Conservation (phyloP, 208 protist species). For the Vickermania ingenoplastis region DNA sequence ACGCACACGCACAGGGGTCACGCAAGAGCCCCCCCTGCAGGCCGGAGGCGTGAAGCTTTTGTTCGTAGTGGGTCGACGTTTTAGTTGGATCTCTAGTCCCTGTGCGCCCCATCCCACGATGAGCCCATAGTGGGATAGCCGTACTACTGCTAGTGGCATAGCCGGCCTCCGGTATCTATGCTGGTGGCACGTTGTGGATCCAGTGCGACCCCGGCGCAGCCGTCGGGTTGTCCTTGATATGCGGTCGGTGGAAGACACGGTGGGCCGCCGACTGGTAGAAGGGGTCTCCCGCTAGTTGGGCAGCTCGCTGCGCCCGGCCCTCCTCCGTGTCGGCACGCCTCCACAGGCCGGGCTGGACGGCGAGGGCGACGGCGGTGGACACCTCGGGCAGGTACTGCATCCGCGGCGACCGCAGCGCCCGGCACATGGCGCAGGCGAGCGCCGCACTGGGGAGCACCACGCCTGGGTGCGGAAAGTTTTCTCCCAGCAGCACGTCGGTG, state of each 20-base stretch:
- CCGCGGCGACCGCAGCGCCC: slow-evolving; percentile 45
- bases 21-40: too few relatives aligned
- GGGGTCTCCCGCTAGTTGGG: slow-evolving; percentile 5
- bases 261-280: slow-evolving; percentile 17
- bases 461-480: slow-evolving; percentile 53
- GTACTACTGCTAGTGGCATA: too few relatives aligned
- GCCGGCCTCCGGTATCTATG: too few relatives aligned
- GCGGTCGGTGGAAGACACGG: slow-evolving; percentile 52
- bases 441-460: slow-evolving; percentile 56
- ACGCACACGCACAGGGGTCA: too few relatives aligned
- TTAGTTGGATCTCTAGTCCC: too few relatives aligned
- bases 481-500: slow-evolving; percentile 66
- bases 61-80: too few relatives aligned
- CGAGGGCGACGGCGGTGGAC: slow-evolving; percentile 37
- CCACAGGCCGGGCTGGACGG: slow-evolving; percentile 63
- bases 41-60: too few relatives aligned
- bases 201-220: slow-evolving; percentile 21
- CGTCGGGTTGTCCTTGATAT: slow-evolving; percentile 53
- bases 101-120: too few relatives aligned
- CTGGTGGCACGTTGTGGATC: too few relatives aligned
- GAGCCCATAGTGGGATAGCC: too few relatives aligned
- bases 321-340: slow-evolving; percentile 19
- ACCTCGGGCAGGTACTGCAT: slow-evolving; percentile 69
- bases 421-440: slow-evolving; percentile 43
- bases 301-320: slow-evolving; percentile 11